Conservation (phyloP, 139 green algal genomes). For the Volvox reticuliferus region DNA sequence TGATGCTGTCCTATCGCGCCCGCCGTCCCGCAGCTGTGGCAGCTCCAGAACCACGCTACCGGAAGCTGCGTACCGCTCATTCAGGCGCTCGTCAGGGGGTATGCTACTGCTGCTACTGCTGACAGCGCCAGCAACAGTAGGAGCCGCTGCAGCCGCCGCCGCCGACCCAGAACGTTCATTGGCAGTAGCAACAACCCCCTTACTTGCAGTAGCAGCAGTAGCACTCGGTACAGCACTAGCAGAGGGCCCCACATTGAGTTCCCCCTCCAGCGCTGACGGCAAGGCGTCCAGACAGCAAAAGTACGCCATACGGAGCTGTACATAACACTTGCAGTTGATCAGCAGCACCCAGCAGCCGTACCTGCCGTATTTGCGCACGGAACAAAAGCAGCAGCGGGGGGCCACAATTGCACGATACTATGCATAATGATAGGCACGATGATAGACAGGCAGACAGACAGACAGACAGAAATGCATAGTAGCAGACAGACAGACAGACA, state of each 20-base stretch:
- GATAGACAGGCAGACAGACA: too few species aligned
- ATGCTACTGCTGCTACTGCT: not conserved
- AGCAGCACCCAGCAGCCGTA: slow-evolving; percentile 37
- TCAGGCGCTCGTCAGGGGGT: not conserved
- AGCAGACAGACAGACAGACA: too few species aligned
- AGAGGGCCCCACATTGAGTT: not conserved
- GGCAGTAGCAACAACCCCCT: not conserved
- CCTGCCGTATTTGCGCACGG: not conserved
- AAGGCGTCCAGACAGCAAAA: slow-evolving; percentile 24
- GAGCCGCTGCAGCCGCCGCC: not conserved
- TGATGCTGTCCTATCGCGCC: not conserved
- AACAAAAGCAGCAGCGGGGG: too few species aligned
- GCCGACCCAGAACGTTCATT: not conserved
- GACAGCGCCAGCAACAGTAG: not conserved
- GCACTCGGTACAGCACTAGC: not conserved
- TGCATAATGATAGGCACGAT: too few species aligned
- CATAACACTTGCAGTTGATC: slow-evolving; percentile 28
- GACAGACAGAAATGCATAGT: too few species aligned
- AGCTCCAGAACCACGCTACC: not conserved
- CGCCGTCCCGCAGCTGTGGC: not conserved
- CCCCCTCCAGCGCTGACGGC: not conserved
- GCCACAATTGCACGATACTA: too few species aligned
- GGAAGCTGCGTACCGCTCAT: too few species aligned
- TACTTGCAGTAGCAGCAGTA: not conserved
- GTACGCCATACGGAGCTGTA: slow-evolving; percentile 17